Percentiles rank a stretch among this genome's conserved stretches.
These are phyloP conservation scores for Epichloe typhina DNA, from an alignment of 2,329 filamentous ascomycete species.

Conservation along the genomic window DNA sequence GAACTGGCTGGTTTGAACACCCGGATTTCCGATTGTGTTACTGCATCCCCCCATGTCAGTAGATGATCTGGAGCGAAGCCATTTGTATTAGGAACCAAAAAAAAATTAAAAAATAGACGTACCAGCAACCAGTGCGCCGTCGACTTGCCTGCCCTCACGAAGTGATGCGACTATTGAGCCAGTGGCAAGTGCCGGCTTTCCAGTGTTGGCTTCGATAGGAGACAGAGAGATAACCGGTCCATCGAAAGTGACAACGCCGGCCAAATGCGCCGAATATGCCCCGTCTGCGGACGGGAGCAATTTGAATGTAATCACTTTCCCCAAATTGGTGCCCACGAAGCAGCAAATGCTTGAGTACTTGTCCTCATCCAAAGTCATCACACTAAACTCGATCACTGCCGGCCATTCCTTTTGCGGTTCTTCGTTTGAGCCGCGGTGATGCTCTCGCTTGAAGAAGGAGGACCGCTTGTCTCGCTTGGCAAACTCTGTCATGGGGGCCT, in stretches of 20 bases:
- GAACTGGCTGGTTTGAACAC: constrained; percentile 74
- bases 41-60: constrained; percentile 20
- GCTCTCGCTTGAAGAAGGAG: constrained; percentile 47
- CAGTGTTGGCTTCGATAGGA: constrained; percentile 68
- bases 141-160: constrained; percentile 58
- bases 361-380: constrained; percentile 88
- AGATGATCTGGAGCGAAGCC: background rate
- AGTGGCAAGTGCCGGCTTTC: constrained; percentile 62
- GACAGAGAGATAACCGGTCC: constrained; percentile 62
- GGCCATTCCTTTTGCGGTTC: constrained; percentile 54
- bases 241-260: constrained; percentile 53
- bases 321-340: constrained; percentile 78
- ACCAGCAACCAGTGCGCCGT: constrained; percentile 70
- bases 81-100: background rate
- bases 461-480: constrained; percentile 62
- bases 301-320: constrained; percentile 81
- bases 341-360: constrained; percentile 89
- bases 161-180: constrained; percentile 64
- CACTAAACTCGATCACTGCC: constrained; percentile 76
- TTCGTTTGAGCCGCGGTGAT: constrained; percentile 17
- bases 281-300: constrained; percentile 62
- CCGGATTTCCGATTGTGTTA: constrained; percentile 59
- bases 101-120: constrained; percentile 16
- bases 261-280: constrained; percentile 55
- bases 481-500: constrained; percentile 58